These are phyloP conservation scores for Conringia planisiliqua DNA, from an alignment of 345 rosid genomes.

Conservation along the genomic window DNA sequence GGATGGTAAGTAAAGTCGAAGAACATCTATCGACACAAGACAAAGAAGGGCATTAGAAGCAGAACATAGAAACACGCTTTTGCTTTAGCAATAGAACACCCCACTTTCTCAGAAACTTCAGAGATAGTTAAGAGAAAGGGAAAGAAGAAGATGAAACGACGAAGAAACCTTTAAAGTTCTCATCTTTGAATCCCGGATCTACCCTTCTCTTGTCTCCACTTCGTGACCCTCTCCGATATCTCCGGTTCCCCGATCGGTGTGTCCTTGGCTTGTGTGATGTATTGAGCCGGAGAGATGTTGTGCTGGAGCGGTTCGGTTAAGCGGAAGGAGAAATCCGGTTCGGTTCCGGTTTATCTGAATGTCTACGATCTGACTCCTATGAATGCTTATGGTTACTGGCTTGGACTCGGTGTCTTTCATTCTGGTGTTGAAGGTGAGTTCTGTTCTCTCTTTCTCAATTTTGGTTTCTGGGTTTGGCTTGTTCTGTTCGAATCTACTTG, in stretches of 20 bases:
- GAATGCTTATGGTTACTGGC: constrained; percentile 94
- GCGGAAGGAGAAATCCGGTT: constrained; percentile 64
- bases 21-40: constrained; percentile 10
- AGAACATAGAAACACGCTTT: constrained; percentile 2
- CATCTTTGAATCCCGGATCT: constrained; percentile 26
- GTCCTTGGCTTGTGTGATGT: not conserved
- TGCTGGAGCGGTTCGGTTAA: constrained; percentile 47
- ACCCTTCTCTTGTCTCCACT: not conserved
- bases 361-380: constrained; percentile 93
- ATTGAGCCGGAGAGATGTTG: constrained; percentile 43
- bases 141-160: constrained; percentile 22
- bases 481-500: constrained; percentile 9
- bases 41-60: not conserved
- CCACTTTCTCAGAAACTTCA: constrained; percentile 31
- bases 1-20: constrained; percentile 1
- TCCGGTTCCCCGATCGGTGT: constrained; percentile 8
- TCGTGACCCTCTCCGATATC: not conserved
- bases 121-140: too few species aligned
- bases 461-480: constrained; percentile 1
- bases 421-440: constrained; percentile 87
- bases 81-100: constrained; percentile 4
- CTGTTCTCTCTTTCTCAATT: not conserved
- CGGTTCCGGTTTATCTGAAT: constrained; percentile 84
- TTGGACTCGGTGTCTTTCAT: constrained; percentile 94
- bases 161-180: constrained; percentile 12